These are phyloP conservation scores for Fennellomyces sp. DNA, from an alignment of 371 early-diverging fungal genomes.

Conservation along the genomic window DNA sequence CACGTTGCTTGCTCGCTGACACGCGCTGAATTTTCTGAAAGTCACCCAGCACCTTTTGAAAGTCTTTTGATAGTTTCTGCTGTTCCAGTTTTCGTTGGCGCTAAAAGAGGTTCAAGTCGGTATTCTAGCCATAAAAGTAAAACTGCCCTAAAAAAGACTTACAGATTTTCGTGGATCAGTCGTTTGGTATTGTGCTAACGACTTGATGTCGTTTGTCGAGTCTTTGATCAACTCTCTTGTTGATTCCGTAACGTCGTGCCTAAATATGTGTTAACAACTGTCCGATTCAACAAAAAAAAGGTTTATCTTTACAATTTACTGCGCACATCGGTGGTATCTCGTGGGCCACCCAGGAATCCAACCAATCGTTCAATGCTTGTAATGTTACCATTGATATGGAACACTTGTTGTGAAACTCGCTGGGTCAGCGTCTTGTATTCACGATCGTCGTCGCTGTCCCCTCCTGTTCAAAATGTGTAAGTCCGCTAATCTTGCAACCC, in stretches of 20 bases:
- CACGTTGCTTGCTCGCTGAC: conserved; percentile 85
- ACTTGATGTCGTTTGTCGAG: conserved; percentile 78
- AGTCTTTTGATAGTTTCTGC: conserved; percentile 88
- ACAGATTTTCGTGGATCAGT: conserved; percentile 32
- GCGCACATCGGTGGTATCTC: conserved; percentile 80
- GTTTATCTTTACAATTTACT: conserved; percentile 80
- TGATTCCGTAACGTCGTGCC: conserved; percentile 80
- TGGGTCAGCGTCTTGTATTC: conserved; percentile 59
- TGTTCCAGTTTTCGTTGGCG: conserved; percentile 79
- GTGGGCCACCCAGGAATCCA: conserved; percentile 73
- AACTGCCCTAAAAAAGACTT: conserved; percentile 11
- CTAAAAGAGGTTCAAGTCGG: conserved; percentile 32
- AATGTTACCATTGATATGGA: conserved; percentile 78
- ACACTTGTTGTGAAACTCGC: conserved; percentile 74
- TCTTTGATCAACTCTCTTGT: conserved; percentile 84
- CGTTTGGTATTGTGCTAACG: conserved; percentile 49
- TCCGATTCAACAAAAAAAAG: no score
- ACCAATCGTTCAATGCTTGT: conserved; percentile 82
- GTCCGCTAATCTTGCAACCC: not conserved
- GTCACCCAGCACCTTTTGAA: conserved; percentile 85
- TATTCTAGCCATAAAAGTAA: not conserved
- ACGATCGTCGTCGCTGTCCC: conserved; percentile 48
- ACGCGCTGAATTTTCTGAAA: conserved; percentile 86
- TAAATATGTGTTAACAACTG: conserved; percentile 18
- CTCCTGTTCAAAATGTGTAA: not conserved